Evolutionary conservation across 2,329 filamentous ascomycete genomes (phyloP).

Genomic region (Conoideocrella luteorostrata): DNA sequence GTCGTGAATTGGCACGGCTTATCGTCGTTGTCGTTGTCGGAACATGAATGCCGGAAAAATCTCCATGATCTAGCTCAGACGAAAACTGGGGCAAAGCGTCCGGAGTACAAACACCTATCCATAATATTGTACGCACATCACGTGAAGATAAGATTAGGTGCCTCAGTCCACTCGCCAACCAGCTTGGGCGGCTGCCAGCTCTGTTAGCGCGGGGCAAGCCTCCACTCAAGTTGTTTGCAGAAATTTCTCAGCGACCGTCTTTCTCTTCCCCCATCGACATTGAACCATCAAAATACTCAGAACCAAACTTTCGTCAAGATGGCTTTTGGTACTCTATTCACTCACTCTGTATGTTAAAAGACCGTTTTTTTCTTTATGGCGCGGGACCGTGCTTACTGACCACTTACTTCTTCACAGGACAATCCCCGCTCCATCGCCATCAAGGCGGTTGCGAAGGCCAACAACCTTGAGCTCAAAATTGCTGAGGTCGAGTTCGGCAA

Average conservation of each 20-base stretch:
- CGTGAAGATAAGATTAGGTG: conserved; percentile 16
- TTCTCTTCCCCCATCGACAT: conserved; percentile 15
- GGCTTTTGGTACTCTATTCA: conserved; percentile 98
- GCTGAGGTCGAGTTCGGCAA: conserved; percentile 63
- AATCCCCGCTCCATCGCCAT: conserved; percentile 88
- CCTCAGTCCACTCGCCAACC: conserved; percentile 10
- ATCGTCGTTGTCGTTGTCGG: neutral
- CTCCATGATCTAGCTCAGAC: neutral
- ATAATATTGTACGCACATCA: no score
- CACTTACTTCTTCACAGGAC: conserved; percentile 45
- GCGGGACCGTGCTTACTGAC: conserved; percentile 2
- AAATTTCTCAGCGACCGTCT: conserved; percentile 23
- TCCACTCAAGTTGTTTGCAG: conserved; percentile 21
- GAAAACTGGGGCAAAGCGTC: no score
- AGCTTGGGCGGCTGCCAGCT: conserved; percentile 16
- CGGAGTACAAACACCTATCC: no score
- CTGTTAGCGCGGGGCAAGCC: conserved; percentile 27
- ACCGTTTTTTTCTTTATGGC: no score
- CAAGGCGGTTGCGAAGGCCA: conserved; percentile 93
- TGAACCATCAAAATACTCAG: conserved; percentile 9
- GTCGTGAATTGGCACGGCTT: neutral
- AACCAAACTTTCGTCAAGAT: conserved; percentile 58
- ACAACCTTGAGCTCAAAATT: conserved; percentile 85
- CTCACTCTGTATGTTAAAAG: conserved; percentile 57
- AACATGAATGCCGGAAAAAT: neutral